A percentile compares a stretch with the other conserved stretches of the same genome.
Evolutionary conservation across 371 early-diverging fungal genomes (phyloP).

Genomic region (Mucor irregularis): DNA sequence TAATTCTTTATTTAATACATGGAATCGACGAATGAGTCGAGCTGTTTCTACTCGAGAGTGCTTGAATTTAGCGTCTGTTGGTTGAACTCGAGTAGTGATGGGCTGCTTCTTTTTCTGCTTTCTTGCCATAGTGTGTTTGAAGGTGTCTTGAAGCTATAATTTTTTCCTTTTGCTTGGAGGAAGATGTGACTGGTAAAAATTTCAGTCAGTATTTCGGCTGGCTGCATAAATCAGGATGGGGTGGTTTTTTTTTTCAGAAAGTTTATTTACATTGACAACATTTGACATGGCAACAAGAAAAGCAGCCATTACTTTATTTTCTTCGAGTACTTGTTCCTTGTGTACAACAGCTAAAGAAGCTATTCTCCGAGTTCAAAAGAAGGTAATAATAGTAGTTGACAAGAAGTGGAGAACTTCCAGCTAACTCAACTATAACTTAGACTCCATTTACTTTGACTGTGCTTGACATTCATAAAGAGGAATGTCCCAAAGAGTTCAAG

Average conservation of each 20-base stretch:
- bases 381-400: constrained; percentile 22
- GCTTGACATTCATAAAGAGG: constrained; percentile 44
- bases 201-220: no score
- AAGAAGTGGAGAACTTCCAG: no score
- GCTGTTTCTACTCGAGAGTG: constrained; percentile 59
- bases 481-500: constrained; percentile 49
- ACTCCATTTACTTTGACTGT: constrained; percentile 40
- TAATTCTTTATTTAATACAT: constrained; percentile 74
- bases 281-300: constrained; percentile 34
- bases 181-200: neutral
- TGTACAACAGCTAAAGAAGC: constrained; percentile 48
- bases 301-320: constrained; percentile 49
- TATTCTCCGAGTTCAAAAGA: constrained; percentile 45
- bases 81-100: constrained; percentile 18
- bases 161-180: neutral
- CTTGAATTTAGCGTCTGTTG: constrained; percentile 30
- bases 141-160: neutral
- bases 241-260: neutral
- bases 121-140: constrained; percentile 12
- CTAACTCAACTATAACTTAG: constrained; percentile 11
- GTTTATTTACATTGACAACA: neutral
- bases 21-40: constrained; percentile 69
- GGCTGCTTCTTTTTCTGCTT: constrained; percentile 25
- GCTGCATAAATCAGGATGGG: no score
- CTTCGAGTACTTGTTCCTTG: constrained; percentile 53